phyloP scores from a whole-genome alignment of 306 rosid genomes.

The Begonia peltatifolia region DNA sequence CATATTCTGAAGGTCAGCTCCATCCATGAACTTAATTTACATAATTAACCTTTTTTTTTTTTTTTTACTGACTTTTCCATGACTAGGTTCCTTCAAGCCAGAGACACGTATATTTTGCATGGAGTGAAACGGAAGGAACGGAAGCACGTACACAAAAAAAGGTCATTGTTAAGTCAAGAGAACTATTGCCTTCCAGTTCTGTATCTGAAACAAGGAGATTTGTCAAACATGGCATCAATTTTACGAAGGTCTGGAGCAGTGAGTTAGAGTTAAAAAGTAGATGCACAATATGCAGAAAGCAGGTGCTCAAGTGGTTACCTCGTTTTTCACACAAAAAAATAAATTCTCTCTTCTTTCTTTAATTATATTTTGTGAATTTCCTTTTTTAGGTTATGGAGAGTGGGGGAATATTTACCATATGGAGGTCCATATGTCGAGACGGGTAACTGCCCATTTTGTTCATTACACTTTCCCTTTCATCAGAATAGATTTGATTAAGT shows the following conservation, averaged over 20 bases:
- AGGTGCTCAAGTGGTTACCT: slow-evolving; percentile 30
- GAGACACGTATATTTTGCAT: slow-evolving; percentile 68
- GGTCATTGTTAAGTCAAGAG: slow-evolving; percentile 54
- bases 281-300: slow-evolving; percentile 65
- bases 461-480: neutral
- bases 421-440: slow-evolving; percentile 90
- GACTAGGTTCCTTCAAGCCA: slow-evolving; percentile 96
- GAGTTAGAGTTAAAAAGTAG: slow-evolving; percentile 59
- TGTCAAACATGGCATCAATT: slow-evolving; percentile 55
- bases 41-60: slow-evolving; percentile 10
- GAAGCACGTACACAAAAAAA: slow-evolving; percentile 40
- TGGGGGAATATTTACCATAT: slow-evolving; percentile 61
- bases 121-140: slow-evolving; percentile 66
- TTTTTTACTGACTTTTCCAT: slow-evolving; percentile 18
- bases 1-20: slow-evolving; percentile 48
- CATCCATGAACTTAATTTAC: slow-evolving; percentile 11
- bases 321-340: slow-evolving; percentile 1
- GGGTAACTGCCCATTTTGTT: slow-evolving; percentile 40
- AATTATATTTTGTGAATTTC: slow-evolving; percentile 9
- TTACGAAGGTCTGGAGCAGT: slow-evolving; percentile 90
- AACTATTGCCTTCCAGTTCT: slow-evolving; percentile 35
- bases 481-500: neutral
- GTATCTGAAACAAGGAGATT: slow-evolving; percentile 49
- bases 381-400: slow-evolving; percentile 40
- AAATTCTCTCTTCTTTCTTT: neutral